Percentiles rank a stretch among this genome's conserved stretches.
Evolutionary conservation across 495 filamentous ascomycete genomes (phyloP).

Genomic region (Trichocladium antarcticum): DNA sequence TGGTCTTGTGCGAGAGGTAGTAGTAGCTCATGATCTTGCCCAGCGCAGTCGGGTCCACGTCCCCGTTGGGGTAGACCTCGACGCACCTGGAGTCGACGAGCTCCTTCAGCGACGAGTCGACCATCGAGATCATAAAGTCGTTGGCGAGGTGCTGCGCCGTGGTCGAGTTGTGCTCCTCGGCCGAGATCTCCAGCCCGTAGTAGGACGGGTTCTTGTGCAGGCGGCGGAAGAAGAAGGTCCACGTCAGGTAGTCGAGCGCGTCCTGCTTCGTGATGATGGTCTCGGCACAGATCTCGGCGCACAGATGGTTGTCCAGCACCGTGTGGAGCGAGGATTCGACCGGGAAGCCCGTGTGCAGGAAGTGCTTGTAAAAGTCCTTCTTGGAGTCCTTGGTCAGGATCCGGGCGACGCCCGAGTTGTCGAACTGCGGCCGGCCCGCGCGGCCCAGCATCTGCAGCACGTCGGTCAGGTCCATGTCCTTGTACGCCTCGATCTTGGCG

Average conservation of each 20-base stretch:
- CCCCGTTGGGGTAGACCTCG: conserved; percentile 67
- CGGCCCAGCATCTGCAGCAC: conserved; percentile 97
- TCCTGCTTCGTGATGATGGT: conserved; percentile 92
- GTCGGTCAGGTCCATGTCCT: conserved; percentile 98
- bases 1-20: conserved; percentile 93
- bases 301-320: conserved; percentile 92
- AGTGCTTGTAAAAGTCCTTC: conserved; percentile 99
- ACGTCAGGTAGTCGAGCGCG: conserved; percentile 93
- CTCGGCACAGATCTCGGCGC: conserved; percentile 85
- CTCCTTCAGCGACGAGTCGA: conserved; percentile 71
- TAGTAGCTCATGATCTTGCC: conserved; percentile 99
- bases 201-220: conserved; percentile 98
- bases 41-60: conserved; percentile 76
- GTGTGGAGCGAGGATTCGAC: conserved; percentile 95
- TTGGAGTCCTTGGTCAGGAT: conserved; percentile 97
- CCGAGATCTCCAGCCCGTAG: conserved; percentile 89
- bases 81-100: conserved; percentile 77
- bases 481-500: conserved; percentile 93
- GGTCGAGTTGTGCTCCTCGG: conserved; percentile 86
- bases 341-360: conserved; percentile 94
- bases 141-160: conserved; percentile 75
- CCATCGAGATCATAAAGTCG: conserved; percentile 83
- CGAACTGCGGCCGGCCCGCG: conserved; percentile 92
- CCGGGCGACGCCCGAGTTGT: conserved; percentile 84
- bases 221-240: conserved; percentile 98